Evolutionary conservation across 257 asterid genomes (phyloP).

Genomic region (Misopates orontium): DNA sequence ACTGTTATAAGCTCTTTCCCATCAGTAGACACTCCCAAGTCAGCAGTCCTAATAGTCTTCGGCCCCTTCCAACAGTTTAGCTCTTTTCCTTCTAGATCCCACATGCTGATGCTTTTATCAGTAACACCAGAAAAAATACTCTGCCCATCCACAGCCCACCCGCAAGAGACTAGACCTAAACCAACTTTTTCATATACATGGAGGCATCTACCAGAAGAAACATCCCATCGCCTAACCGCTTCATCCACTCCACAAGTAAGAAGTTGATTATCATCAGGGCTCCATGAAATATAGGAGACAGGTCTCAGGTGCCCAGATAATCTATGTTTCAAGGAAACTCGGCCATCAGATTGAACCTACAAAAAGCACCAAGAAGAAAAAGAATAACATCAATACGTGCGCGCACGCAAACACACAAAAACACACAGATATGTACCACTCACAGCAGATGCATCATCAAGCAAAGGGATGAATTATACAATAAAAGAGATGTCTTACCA

Average conservation of each 20-base stretch:
- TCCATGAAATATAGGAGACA: conserved; percentile 77
- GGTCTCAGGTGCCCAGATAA: conserved; percentile 76
- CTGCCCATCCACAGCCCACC: conserved; percentile 79
- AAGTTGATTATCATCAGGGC: conserved; percentile 70
- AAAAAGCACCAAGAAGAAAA: conserved; percentile 25
- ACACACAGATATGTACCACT: not conserved
- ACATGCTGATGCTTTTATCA: conserved; percentile 79
- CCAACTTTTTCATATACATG: conserved; percentile 64
- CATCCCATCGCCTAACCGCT: conserved; percentile 78
- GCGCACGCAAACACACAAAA: not conserved
- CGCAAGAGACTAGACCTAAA: conserved; percentile 81
- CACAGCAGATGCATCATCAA: not conserved
- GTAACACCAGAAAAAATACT: conserved; percentile 66
- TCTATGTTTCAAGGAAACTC: conserved; percentile 49
- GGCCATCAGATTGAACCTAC: conserved; percentile 57
- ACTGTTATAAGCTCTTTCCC: conserved; percentile 74
- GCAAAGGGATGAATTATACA: not conserved
- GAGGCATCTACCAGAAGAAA: conserved; percentile 72
- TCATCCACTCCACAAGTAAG: conserved; percentile 93
- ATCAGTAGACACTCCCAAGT: conserved; percentile 60
- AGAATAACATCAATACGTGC: not conserved
- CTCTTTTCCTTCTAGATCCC: conserved; percentile 91
- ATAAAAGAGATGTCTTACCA: not conserved
- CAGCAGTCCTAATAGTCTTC: conserved; percentile 60
- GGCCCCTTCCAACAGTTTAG: conserved; percentile 85